Conservation (phyloP, 495 filamentous ascomycete species). For the Sordaria brevicollis region DNA sequence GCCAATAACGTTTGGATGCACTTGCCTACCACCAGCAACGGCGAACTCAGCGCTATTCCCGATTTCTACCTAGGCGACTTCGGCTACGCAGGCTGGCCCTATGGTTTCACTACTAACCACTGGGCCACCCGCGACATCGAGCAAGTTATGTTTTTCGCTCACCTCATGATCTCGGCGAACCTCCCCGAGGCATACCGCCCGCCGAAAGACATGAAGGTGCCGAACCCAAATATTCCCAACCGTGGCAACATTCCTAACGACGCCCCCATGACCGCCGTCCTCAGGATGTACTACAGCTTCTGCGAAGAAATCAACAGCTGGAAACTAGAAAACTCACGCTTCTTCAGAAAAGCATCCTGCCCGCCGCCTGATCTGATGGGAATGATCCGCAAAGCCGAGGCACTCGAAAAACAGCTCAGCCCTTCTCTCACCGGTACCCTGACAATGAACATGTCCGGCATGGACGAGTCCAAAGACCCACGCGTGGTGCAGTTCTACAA, state of each 20-base stretch:
- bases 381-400: neutral
- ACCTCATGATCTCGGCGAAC: neutral
- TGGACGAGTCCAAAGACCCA: neutral
- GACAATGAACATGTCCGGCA: neutral
- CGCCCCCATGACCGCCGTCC: neutral
- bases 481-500: neutral
- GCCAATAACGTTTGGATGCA: neutral
- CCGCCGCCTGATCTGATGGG: neutral
- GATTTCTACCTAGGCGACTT: slow-evolving; percentile 5
- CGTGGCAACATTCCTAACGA: neutral
- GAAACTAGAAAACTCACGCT: neutral
- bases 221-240: neutral
- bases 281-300: neutral
- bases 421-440: neutral
- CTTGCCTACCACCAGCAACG: neutral
- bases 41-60: neutral
- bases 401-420: neutral
- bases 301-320: neutral
- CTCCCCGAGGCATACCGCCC: neutral
- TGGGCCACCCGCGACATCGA: neutral
- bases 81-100: neutral
- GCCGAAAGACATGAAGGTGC: neutral
- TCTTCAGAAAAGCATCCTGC: neutral
- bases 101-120: neutral
- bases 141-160: neutral